Base-by-base conservation (phyloP, 2,329 filamentous ascomycete genomes). In the Phymatotrichopsis omnivora region DNA sequence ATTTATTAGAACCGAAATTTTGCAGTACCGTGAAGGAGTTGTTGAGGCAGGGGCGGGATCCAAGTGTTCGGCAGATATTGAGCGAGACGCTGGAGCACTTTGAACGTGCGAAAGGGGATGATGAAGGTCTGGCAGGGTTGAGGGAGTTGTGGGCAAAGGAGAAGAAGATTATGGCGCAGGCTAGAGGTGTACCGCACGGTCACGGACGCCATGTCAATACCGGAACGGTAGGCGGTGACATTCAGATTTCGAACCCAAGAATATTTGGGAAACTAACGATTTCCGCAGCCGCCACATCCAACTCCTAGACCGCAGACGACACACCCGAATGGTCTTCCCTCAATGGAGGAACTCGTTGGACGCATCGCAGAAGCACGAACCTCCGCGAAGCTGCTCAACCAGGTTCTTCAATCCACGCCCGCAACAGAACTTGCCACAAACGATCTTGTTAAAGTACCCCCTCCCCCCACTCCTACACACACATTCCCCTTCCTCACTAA, bases 311-410 rank as follows among this genome's bases (percentile, higher is more conserved):
- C 12, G 27, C 40, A 19, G 17, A 10, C 32, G 3, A 38, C 36
- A 10, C 42, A 33, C n/a, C 31, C 37, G 6, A 7, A 34, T 10
- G 34, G 31, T 10, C 43, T 59, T 5, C 91, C 91, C 0, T 65
- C 76, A 16, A 77, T 85, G 0, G 69, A 76, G 10, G 89, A 96
- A 67, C 73, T 98, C 11, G 77, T 78, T 0, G 80, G 80, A 47
- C 76, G 91, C 33, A 75, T 98, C 29, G 84, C 94, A 62, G 91
- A 98, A 67, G 87, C 89, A 7, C 76, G 76, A 52, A 94, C 85
- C 2, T 93, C 86, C 3, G 87, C 89, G 5, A 89, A 87, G 62
- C 76, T 98, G 4, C 75, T 98, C n/a, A 75, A 85, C 41, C 89
- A 98, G 64, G 80, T 95, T 5, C 78, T 94, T 14, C 83, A 89